phyloP scores from a whole-genome alignment of 2,329 filamentous ascomycete species.

The Xylariales sp. region DNA sequence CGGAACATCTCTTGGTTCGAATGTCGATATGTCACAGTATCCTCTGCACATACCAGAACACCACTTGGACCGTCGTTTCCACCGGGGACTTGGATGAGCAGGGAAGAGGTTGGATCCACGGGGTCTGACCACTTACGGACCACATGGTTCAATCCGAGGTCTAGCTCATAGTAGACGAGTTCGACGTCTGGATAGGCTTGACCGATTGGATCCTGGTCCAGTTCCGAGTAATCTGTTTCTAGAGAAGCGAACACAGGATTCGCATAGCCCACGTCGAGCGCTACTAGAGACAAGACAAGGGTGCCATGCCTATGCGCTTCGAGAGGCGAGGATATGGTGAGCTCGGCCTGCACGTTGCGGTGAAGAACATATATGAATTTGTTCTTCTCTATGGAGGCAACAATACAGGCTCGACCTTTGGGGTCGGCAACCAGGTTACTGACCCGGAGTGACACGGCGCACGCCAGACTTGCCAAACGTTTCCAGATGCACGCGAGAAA shows the following conservation, averaged over 20 bases:
- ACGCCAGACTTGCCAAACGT: slow-evolving; percentile 97
- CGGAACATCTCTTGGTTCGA: slow-evolving; percentile 88
- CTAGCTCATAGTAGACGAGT: slow-evolving; percentile 95
- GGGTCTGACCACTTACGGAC: slow-evolving; percentile 94
- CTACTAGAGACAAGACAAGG: slow-evolving; percentile 80
- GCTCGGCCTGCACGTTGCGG: slow-evolving; percentile 85
- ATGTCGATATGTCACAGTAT: slow-evolving; percentile 91
- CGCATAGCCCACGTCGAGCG: slow-evolving; percentile 91
- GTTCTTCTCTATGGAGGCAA: slow-evolving; percentile 95
- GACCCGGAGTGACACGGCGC: slow-evolving; percentile 86
- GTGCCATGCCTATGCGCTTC: slow-evolving; percentile 93
- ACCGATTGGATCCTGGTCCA: slow-evolving; percentile 84
- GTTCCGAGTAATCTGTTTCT: slow-evolving; percentile 87
- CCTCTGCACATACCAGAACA: slow-evolving; percentile 89
- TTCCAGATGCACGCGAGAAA: slow-evolving; percentile 86
- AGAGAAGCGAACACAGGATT: slow-evolving; percentile 94
- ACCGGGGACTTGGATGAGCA: slow-evolving; percentile 92
- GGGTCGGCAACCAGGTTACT: slow-evolving; percentile 94
- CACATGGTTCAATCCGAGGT: slow-evolving; percentile 93
- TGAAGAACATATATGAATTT: slow-evolving; percentile 99
- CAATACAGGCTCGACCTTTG: slow-evolving; percentile 89
- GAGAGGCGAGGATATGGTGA: slow-evolving; percentile 93
- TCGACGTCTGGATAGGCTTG: slow-evolving; percentile 76
- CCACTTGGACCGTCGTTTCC: slow-evolving; percentile 91
- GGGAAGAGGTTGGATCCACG: slow-evolving; percentile 82